These are phyloP conservation scores for Xerocomus potaroensis DNA, from an alignment of 768 basidiomycete species.

Conservation along the genomic window DNA sequence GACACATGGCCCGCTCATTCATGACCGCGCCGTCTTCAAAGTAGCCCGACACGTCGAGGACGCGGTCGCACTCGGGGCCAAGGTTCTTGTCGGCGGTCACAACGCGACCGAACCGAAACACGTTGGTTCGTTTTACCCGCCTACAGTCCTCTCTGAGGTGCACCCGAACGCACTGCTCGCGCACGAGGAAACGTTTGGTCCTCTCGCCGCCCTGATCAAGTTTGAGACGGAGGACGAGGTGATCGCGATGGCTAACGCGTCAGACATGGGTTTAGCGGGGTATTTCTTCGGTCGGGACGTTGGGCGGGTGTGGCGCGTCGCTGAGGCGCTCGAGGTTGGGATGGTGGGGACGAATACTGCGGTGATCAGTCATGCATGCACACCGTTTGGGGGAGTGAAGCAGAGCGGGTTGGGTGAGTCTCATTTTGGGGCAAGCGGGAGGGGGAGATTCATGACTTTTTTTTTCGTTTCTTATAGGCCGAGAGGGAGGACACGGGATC, in stretches of 20 bases:
- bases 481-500: constrained; percentile 89
- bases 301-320: constrained; percentile 89
- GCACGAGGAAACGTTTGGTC: constrained; percentile 93
- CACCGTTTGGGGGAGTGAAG: constrained; percentile 90
- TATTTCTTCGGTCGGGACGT: constrained; percentile 91
- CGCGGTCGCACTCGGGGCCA: constrained; percentile 80
- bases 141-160: constrained; percentile 89
- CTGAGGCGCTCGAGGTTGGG: constrained; percentile 90
- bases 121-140: constrained; percentile 67
- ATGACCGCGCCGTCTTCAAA: constrained; percentile 80
- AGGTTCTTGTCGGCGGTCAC: constrained; percentile 87
- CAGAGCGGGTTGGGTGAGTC: constrained; percentile 70
- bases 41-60: constrained; percentile 84
- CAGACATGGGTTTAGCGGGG: constrained; percentile 84
- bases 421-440: not conserved
- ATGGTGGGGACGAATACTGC: constrained; percentile 88
- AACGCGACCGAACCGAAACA: constrained; percentile 24
- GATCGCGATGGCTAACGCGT: constrained; percentile 75
- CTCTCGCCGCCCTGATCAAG: constrained; percentile 78
- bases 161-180: constrained; percentile 59
- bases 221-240: constrained; percentile 97
- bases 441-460: not conserved
- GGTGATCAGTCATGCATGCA: constrained; percentile 67
- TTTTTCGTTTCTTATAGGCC: constrained; percentile 39
- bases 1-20: constrained; percentile 95